These are phyloP conservation scores for Kalaharituber pfeilii DNA, from an alignment of 2,329 filamentous ascomycete genomes.

Conservation along the genomic window DNA sequence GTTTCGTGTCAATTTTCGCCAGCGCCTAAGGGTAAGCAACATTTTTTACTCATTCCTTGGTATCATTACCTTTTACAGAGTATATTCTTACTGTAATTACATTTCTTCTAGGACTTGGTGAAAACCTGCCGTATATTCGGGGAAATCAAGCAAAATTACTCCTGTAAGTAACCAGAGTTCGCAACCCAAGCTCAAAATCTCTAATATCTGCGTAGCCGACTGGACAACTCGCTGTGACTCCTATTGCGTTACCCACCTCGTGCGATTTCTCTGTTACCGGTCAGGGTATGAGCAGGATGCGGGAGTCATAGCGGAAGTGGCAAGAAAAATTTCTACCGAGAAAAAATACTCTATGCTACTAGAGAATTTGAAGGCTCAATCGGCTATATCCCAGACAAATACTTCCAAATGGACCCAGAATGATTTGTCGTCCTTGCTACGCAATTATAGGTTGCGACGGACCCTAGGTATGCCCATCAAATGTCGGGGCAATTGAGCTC, in stretches of 20 bases:
- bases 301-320: background rate
- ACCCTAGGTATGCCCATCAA: background rate
- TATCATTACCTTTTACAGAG: too few species aligned
- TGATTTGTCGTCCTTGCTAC: background rate
- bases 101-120: background rate
- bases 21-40: background rate
- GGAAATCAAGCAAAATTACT: background rate
- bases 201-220: background rate
- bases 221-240: background rate
- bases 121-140: background rate
- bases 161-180: background rate
- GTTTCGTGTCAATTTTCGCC: background rate
- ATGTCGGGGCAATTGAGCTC: too few species aligned
- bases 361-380: background rate
- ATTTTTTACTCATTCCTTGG: background rate
- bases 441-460: background rate
- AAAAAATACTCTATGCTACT: background rate
- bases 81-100: background rate
- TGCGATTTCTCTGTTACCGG: background rate
- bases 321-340: background rate
- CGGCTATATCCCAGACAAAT: background rate
- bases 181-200: background rate
- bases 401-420: background rate
- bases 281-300: background rate
- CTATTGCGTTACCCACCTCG: background rate